Percentiles rank a stretch among this genome's conserved stretches.
These are phyloP conservation scores for Coniochaeta sp. DNA, from an alignment of 2,329 filamentous ascomycete genomes.

Conservation along the genomic window DNA sequence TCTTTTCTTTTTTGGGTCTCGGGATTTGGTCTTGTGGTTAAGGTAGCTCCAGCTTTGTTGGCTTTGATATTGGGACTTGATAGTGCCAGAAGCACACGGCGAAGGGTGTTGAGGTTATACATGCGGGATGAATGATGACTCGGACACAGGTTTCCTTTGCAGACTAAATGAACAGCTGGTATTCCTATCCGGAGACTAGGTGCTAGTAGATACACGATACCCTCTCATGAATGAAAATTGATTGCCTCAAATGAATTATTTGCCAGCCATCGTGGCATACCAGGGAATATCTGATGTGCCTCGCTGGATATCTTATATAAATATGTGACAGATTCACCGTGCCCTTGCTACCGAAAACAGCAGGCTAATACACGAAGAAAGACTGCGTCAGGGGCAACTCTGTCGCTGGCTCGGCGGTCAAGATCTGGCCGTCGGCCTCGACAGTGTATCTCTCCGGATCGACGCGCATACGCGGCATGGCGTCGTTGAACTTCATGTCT, in stretches of 20 bases:
- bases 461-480: slow-evolving; percentile 79
- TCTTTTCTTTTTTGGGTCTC: not conserved
- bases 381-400: slow-evolving; percentile 68
- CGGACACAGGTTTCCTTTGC: not conserved
- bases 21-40: not conserved
- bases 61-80: not conserved
- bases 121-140: not conserved
- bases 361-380: slow-evolving; percentile 63
- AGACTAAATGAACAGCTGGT: not conserved
- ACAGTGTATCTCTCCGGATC: slow-evolving; percentile 88
- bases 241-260: too few species aligned
- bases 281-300: not conserved
- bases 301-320: too few species aligned
- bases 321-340: not conserved
- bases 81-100: not conserved
- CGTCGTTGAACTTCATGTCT: slow-evolving; percentile 87
- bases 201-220: not conserved
- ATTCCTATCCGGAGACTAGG: not conserved
- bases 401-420: slow-evolving; percentile 64
- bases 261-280: not conserved
- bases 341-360: not conserved
- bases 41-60: not conserved
- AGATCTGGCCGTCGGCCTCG: slow-evolving; percentile 72
- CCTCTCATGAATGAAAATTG: not conserved
- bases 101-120: not conserved